Evolutionary conservation across 306 rosid genomes (phyloP), one percentile per base, ranked within the genome.

Genomic region (Styphnolobium japonicum): DNA sequence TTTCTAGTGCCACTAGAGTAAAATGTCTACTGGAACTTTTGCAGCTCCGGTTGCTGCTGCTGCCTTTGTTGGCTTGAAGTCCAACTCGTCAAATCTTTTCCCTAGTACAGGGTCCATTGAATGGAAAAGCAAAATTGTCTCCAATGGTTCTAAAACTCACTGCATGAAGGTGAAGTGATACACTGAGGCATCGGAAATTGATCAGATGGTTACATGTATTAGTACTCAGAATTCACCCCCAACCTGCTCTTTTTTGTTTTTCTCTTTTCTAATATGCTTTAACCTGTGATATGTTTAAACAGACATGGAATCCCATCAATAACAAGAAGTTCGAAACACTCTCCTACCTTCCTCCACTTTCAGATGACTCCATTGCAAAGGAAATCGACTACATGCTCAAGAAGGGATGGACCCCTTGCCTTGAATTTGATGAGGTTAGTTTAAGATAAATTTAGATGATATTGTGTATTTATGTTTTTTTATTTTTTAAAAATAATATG

Each of bases 391-490:
- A 86, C 89, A 92, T 92, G 97, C 83, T 88, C 40, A 87, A 87
- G 61, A 92, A 88, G 71, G 91, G 93, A 22, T 92, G 97, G 95
- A 88, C 67, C 63, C 97, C 97, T 74, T 92, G 95, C 89, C 91
- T 92, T 79, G 94, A 92, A 76, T 92, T 92, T 78, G 94, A 88
- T 70, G 87, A 86, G 92, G 94, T 92, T 19, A 73, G 87, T 51
- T 73, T 37, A 37, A 66, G 11, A 29, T 51, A 10, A 1, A 25
- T 18, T 25, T 18, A 33, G 11, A 27, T 12, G 45, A 10, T 40
- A 16, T 6, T 25, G 39, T 57, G 6, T 3, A 60, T 33, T 39
- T 39, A 12, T 16, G 9, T 1, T 53, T 52, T 11, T 61, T 0
- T 75, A 42, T 55, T 39, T 25, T 31, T 31, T 16, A 2, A 37